phyloP scores from a whole-genome alignment of 495 filamentous ascomycete genomes.

The Emericellopsis terricola region DNA sequence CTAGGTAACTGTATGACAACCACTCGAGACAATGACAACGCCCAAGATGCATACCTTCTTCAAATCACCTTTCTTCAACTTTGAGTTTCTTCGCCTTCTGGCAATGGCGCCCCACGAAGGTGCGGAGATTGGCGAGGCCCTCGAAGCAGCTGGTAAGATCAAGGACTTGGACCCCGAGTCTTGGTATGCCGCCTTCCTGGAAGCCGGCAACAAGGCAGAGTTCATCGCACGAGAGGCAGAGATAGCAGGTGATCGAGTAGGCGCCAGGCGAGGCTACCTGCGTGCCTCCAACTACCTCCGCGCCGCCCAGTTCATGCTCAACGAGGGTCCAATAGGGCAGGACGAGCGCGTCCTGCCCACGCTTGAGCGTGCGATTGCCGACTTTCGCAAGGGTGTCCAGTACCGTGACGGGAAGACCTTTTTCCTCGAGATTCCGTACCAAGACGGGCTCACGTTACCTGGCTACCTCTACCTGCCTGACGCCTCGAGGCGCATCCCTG shows the following conservation, averaged over 20 bases:
- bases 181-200: conserved; percentile 20
- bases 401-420: conserved; percentile 8
- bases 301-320: conserved; percentile 17
- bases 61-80: conserved; percentile 22
- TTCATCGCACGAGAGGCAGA: conserved; percentile 13
- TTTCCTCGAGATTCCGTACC: conserved; percentile 21
- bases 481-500: conserved; percentile 3
- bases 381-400: conserved; percentile 8
- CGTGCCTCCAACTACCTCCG: conserved; percentile 25
- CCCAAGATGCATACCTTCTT: conserved; percentile 8
- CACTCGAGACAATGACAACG: neutral
- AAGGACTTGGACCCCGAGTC: conserved; percentile 17
- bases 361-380: conserved; percentile 5
- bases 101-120: conserved; percentile 16
- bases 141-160: conserved; percentile 20
- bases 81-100: conserved; percentile 27
- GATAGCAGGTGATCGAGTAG: conserved; percentile 6
- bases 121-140: conserved; percentile 21
- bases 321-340: neutral
- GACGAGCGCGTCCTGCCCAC: conserved; percentile 8
- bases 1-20: neutral
- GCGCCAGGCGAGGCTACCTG: conserved; percentile 15
- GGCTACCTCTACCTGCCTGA: conserved; percentile 24
- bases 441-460: conserved; percentile 11
- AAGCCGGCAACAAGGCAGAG: conserved; percentile 12